A percentile compares a stretch with the other conserved stretches of the same genome.
Evolutionary conservation across 345 rosid genomes (phyloP).

Genomic region (Aquilaria sinensis): DNA sequence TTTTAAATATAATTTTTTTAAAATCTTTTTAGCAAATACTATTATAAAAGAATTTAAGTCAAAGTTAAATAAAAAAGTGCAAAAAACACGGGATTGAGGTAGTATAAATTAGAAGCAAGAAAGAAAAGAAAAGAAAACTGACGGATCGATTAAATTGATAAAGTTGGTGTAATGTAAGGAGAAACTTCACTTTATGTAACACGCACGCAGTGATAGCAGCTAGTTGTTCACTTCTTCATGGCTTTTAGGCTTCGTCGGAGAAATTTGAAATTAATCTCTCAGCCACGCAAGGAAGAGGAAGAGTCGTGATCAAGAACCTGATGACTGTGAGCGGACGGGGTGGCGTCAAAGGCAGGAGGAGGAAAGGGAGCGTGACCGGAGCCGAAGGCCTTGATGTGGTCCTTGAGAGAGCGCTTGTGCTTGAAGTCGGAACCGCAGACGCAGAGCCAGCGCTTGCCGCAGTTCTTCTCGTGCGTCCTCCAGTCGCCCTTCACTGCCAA

Average conservation of each 20-base stretch:
- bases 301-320: conserved; percentile 18
- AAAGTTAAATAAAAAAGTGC: too few species aligned
- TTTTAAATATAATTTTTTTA: too few species aligned
- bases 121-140: too few species aligned
- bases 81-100: too few species aligned
- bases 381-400: conserved; percentile 75
- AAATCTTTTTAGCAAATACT: too few species aligned
- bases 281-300: conserved; percentile 20
- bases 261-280: background rate
- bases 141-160: too few species aligned
- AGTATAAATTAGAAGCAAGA: too few species aligned
- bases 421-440: conserved; percentile 83
- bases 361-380: conserved; percentile 58
- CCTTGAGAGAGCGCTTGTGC: conserved; percentile 90
- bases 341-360: conserved; percentile 1
- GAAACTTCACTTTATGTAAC: too few species aligned
- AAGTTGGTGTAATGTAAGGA: too few species aligned
- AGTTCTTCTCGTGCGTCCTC: conserved; percentile 88
- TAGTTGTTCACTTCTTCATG: background rate
- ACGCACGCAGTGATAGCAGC: too few species aligned
- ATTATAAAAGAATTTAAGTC: too few species aligned
- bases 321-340: conserved; percentile 18
- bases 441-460: conserved; percentile 94
- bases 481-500: conserved; percentile 91
- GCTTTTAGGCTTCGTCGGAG: background rate